phyloP scores from a whole-genome alignment of 1,284 basidiomycete genomes.

The Gastroboletus turbinatus region DNA sequence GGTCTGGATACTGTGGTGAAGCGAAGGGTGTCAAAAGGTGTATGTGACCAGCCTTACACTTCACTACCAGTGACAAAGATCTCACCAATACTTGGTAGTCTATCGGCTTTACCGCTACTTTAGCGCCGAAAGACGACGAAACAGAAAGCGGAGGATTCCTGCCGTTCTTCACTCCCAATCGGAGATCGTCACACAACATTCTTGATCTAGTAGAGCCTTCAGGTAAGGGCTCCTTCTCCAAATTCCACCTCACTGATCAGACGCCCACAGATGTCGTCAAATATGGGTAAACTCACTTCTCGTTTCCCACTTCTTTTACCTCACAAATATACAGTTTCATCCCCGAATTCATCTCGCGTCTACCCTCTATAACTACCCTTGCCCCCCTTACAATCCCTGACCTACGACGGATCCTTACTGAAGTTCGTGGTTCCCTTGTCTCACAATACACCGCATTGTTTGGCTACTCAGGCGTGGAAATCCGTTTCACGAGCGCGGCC shows the following conservation, averaged over 20 bases:
- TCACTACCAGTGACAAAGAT: neutral
- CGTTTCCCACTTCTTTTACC: constrained; percentile 4
- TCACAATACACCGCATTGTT: constrained; percentile 89
- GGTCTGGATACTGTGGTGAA: constrained; percentile 85
- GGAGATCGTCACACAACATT: constrained; percentile 45
- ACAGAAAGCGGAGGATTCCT: constrained; percentile 34
- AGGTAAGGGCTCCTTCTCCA: constrained; percentile 43
- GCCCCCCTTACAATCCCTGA: constrained; percentile 72
- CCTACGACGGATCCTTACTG: constrained; percentile 86
- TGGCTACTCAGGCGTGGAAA: constrained; percentile 77
- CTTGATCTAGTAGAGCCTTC: constrained; percentile 68
- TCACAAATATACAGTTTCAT: constrained; percentile 61
- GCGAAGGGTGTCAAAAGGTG: constrained; percentile 79
- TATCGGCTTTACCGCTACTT: constrained; percentile 82
- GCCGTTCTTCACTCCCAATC: constrained; percentile 77
- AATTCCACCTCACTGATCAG: constrained; percentile 4
- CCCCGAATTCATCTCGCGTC: constrained; percentile 90
- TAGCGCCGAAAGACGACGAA: constrained; percentile 46
- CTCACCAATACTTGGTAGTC: constrained; percentile 48
- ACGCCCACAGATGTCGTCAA: constrained; percentile 66
- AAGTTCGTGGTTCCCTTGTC: constrained; percentile 87
- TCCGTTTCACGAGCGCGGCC: constrained; percentile 76
- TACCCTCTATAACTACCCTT: constrained; percentile 86
- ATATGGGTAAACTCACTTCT: constrained; percentile 61
- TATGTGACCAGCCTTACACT: constrained; percentile 39